Base-by-base conservation (phyloP, 2,329 filamentous ascomycete species). In the Xylariaceae sp. region DNA sequence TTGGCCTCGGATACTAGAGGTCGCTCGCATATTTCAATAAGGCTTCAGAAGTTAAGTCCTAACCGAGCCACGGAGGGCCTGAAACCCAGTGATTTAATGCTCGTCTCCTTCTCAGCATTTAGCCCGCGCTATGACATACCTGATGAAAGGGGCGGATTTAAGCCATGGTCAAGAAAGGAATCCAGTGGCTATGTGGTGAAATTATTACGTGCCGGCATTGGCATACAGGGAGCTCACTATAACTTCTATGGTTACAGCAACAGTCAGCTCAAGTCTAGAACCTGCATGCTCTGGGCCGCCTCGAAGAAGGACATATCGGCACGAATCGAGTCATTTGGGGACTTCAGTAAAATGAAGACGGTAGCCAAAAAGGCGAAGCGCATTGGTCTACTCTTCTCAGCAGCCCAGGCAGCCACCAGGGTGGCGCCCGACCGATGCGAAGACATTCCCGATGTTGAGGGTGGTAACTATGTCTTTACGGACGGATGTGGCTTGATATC, bases 201-300 rank as follows among this genome's bases (percentile, higher is more conserved):
- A 15, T 10, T 54, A 21, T 21, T 54, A 18, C 51, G 51, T 1
- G 12, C 51, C 4, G 52, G 52, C 2, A 47, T 50, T 22, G 47
- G 42, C 18, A 10, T 54, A 37, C 47, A 47, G 12, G 36, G 42
- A 13, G 47, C 40, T 8, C 46, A 47, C 32, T 54, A 50, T 22
- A 46, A 54, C 29, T 54, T 54, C 30, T 50, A 50, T 21, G 52
- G 52, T 10, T n/a, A 50, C 36, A 50, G 43, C 10, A 54, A 54
- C 42, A 50, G 52, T 29, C 52, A 54, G 42, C 47, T 50, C 36
- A 50, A 54, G 21, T 42, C 47, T 6, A 47, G 42, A 12, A 42
- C 47, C 7, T 50, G 42, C 12, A 19, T 54, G 18, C 47, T 54
- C 13, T 47, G 46, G 34, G 52, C 47, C 1, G 52, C 34, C 13